These are phyloP conservation scores for Aspergillus cejpii DNA, from an alignment of 2,329 filamentous ascomycete genomes.

Conservation along the genomic window DNA sequence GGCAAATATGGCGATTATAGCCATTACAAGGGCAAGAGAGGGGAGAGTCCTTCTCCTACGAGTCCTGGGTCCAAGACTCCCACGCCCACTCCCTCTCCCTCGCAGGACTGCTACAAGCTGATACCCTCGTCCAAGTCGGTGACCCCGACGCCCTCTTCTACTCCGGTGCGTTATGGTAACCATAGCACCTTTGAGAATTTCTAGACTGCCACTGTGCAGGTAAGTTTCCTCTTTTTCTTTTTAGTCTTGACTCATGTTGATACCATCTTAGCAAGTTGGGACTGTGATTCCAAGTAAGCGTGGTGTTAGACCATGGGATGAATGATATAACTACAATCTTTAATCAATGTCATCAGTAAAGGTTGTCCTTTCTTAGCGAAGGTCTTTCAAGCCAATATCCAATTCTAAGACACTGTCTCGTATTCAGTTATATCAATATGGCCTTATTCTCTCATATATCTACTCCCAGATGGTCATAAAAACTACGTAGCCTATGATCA, in stretches of 20 bases:
- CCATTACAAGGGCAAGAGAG: constrained; percentile 1
- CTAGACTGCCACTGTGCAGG: not conserved
- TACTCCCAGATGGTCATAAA: too few species aligned
- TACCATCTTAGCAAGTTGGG: too few species aligned
- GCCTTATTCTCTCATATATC: too few species aligned
- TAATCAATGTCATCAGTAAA: not conserved
- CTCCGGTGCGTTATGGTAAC: not conserved
- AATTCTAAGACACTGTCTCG: too few species aligned
- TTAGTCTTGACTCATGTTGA: not conserved
- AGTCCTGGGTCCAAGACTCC: not conserved
- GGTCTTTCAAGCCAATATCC: too few species aligned
- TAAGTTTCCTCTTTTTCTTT: not conserved
- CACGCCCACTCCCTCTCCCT: not conserved
- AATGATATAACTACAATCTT: not conserved
- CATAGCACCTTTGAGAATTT: constrained; percentile 11
- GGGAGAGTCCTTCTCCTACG: not conserved
- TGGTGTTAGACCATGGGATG: too few species aligned
- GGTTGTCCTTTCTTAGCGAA: constrained; percentile 55
- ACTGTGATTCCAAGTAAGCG: too few species aligned
- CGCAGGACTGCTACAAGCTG: not conserved
- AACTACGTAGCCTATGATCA: too few species aligned
- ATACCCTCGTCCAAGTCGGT: too few species aligned
- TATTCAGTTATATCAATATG: too few species aligned
- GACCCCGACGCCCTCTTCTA: constrained; percentile 1
- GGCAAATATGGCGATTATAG: constrained; percentile 7